Evolutionary conservation across 345 rosid genomes (phyloP).

Genomic region (Rhodomyrtus tomentosa): DNA sequence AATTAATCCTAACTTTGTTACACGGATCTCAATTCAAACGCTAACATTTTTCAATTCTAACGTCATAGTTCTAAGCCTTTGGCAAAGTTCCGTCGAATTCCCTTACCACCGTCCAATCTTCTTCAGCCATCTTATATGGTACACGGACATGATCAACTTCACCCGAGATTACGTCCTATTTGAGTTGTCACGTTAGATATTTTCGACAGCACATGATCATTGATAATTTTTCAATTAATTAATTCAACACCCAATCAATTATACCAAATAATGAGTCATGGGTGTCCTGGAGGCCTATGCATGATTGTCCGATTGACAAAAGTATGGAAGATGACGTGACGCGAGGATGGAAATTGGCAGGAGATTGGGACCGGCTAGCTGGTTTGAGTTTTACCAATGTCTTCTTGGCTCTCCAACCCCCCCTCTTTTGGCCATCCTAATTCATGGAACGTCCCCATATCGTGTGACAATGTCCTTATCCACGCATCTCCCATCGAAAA

Average conservation of each 20-base stretch:
- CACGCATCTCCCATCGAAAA: not conserved
- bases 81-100: accelerated
- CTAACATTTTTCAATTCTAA: not conserved
- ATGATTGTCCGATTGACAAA: not conserved
- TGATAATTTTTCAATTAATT: not conserved
- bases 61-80: not conserved
- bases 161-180: not conserved
- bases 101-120: not conserved
- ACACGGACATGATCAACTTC: accelerated
- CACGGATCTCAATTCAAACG: accelerated
- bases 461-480: not conserved
- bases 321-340: not conserved
- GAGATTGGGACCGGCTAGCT: not conserved
- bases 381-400: not conserved
- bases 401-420: not conserved
- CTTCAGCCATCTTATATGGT: not conserved
- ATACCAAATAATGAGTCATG: not conserved
- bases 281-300: not conserved
- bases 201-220: accelerated
- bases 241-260: not conserved
- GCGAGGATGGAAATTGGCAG: not conserved
- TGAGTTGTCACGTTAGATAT: not conserved
- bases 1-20: too few species aligned
- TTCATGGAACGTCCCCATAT: not conserved
- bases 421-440: not conserved